These are phyloP conservation scores for Aspergillus uvarum DNA, from an alignment of 2,329 filamentous ascomycete genomes.

Conservation along the genomic window DNA sequence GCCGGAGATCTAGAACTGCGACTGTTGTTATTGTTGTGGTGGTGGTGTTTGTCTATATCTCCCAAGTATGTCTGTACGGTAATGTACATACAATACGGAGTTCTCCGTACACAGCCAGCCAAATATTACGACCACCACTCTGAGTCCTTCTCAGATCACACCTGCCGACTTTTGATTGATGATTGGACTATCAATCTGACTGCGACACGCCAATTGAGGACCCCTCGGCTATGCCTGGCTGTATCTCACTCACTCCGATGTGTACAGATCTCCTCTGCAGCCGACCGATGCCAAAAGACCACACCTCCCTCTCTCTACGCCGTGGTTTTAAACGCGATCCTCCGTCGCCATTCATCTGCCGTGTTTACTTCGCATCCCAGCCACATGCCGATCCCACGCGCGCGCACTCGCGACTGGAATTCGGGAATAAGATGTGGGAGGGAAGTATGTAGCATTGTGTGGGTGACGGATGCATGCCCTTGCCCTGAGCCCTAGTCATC, in stretches of 20 bases:
- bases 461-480: slow-evolving; percentile 9
- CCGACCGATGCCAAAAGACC: neutral
- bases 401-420: slow-evolving; percentile 7
- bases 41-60: slow-evolving; percentile 4
- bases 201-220: neutral
- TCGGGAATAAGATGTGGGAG: neutral
- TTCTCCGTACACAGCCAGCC: no score
- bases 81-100: slow-evolving; percentile 12
- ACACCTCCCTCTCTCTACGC: no score
- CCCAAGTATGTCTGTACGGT: slow-evolving; percentile 9
- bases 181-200: neutral
- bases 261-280: neutral
- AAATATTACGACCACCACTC: neutral
- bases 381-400: slow-evolving; percentile 17
- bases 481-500: slow-evolving; percentile 18
- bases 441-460: slow-evolving; percentile 7
- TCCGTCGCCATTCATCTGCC: neutral
- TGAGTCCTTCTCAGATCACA: neutral
- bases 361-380: slow-evolving; percentile 9
- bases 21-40: slow-evolving; percentile 8
- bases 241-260: neutral
- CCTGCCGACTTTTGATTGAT: neutral
- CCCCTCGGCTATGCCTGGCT: neutral
- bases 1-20: slow-evolving; percentile 14
- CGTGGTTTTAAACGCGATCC: neutral